These are phyloP conservation scores for Talaromyces wortmannii DNA, from an alignment of 495 filamentous ascomycete species.

Conservation along the genomic window DNA sequence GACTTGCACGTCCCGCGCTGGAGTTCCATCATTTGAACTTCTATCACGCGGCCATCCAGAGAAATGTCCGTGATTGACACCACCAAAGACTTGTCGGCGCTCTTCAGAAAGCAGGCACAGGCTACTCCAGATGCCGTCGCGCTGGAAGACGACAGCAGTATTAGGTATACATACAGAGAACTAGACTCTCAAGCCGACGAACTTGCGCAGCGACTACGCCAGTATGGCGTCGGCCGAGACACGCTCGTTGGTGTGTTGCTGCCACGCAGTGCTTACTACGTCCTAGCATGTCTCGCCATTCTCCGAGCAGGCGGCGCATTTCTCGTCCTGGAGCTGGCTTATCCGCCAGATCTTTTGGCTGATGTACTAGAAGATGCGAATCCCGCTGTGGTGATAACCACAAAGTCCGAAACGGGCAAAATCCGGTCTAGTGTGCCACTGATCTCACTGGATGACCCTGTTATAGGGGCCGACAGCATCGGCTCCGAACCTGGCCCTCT, in stretches of 20 bases:
- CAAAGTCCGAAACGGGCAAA: conserved; percentile 44
- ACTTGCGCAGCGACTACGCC: conserved; percentile 47
- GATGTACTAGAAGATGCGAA: conserved; percentile 62
- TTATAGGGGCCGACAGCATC: conserved; percentile 25
- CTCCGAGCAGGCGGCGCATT: conserved; percentile 65
- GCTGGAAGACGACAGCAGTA: conserved; percentile 48
- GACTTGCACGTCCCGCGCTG: not conserved
- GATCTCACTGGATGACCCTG: conserved; percentile 47
- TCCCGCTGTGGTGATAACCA: conserved; percentile 55
- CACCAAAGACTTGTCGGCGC: conserved; percentile 53
- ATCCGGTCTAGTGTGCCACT: conserved; percentile 48
- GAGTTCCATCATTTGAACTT: too few species aligned
- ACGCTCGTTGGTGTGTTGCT: conserved; percentile 58
- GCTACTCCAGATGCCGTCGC: conserved; percentile 53
- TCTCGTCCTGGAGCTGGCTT: conserved; percentile 62
- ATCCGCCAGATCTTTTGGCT: conserved; percentile 54
- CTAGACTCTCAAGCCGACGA: conserved; percentile 49
- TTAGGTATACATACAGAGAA: conserved; percentile 52
- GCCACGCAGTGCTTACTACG: conserved; percentile 60
- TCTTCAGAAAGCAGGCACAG: conserved; percentile 50
- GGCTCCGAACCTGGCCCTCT: conserved; percentile 30
- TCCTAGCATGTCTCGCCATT: conserved; percentile 61
- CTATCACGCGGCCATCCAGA: not conserved
- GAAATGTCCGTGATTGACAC: conserved; percentile 52
- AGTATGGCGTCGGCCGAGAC: conserved; percentile 54